phyloP scores from a whole-genome alignment of 1,139 yeast species.

The Hansenula lynferdii region DNA sequence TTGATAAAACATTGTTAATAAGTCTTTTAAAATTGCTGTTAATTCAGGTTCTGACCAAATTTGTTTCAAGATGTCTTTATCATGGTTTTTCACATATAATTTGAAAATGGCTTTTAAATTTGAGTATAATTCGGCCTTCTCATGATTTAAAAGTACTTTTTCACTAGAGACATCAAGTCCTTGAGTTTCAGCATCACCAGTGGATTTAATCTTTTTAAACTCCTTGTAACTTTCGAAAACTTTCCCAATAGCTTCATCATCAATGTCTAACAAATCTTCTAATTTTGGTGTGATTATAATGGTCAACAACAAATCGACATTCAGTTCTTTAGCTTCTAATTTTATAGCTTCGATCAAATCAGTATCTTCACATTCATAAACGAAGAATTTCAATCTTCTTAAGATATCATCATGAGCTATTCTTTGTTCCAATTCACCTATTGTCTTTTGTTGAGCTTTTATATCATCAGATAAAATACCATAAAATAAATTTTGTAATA shows the following conservation, averaged over 20 bases:
- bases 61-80: constrained; percentile 67
- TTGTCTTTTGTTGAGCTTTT: constrained; percentile 54
- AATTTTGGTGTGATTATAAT: constrained; percentile 24
- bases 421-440: constrained; percentile 40
- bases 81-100: constrained; percentile 62
- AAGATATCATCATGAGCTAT: constrained; percentile 26
- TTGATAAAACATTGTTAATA: constrained; percentile 74
- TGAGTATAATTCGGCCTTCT: constrained; percentile 17
- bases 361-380: constrained; percentile 27
- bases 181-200: constrained; percentile 7
- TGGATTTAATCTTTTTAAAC: constrained; percentile 15
- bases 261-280: constrained; percentile 11
- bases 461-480: constrained; percentile 78
- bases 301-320: constrained; percentile 30
- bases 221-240: constrained; percentile 26
- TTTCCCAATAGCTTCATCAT: constrained; percentile 16
- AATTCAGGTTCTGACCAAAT: constrained; percentile 85
- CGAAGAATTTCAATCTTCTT: constrained; percentile 22
- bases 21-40: constrained; percentile 62
- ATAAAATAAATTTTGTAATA: constrained; percentile 68
- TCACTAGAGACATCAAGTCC: too few species aligned
- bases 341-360: constrained; percentile 28
- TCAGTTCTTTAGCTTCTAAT: constrained; percentile 29
- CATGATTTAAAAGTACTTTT: constrained; percentile 15
- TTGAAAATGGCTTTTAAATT: constrained; percentile 56